Percentiles rank a stretch among this genome's conserved stretches.
Conservation (phyloP, 1,139 yeast species). For the Yamadazyma kanchanaburiensis region DNA sequence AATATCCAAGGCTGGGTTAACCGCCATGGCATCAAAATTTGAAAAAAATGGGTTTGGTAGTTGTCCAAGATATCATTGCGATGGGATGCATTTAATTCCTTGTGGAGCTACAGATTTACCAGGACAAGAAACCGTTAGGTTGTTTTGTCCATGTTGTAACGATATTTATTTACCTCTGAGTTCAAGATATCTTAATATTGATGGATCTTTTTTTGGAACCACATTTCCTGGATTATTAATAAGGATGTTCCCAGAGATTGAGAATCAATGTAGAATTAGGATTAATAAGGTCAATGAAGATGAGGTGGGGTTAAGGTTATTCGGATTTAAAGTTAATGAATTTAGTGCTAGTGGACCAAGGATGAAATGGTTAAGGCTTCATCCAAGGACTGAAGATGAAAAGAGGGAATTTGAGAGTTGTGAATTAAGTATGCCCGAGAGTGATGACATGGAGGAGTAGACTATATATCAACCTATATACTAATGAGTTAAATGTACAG, state of each 20-base stretch:
- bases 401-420: slow-evolving; percentile 58
- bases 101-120: slow-evolving; percentile 90
- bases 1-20: slow-evolving; percentile 83
- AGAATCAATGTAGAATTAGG: slow-evolving; percentile 45
- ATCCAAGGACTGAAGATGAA: slow-evolving; percentile 61
- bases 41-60: slow-evolving; percentile 87
- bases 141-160: slow-evolving; percentile 92
- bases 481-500: slow-evolving; percentile 60
- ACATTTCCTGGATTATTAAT: slow-evolving; percentile 91
- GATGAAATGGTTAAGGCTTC: slow-evolving; percentile 89
- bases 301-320: slow-evolving; percentile 69
- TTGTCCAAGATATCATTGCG: slow-evolving; percentile 89
- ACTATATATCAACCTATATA: not conserved
- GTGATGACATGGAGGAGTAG: slow-evolving; percentile 23
- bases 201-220: slow-evolving; percentile 96
- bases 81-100: slow-evolving; percentile 89
- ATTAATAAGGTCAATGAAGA: slow-evolving; percentile 51
- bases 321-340: slow-evolving; percentile 84
- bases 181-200: slow-evolving; percentile 80
- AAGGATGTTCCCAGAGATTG: slow-evolving; percentile 83
- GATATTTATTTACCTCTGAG: slow-evolving; percentile 87
- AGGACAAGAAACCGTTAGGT: slow-evolving; percentile 86
- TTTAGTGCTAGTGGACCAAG: slow-evolving; percentile 79
- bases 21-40: slow-evolving; percentile 94
- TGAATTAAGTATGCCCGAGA: slow-evolving; percentile 56